Conservation (phyloP, 441 rosid genomes). For the Populus trichocarpa region DNA sequence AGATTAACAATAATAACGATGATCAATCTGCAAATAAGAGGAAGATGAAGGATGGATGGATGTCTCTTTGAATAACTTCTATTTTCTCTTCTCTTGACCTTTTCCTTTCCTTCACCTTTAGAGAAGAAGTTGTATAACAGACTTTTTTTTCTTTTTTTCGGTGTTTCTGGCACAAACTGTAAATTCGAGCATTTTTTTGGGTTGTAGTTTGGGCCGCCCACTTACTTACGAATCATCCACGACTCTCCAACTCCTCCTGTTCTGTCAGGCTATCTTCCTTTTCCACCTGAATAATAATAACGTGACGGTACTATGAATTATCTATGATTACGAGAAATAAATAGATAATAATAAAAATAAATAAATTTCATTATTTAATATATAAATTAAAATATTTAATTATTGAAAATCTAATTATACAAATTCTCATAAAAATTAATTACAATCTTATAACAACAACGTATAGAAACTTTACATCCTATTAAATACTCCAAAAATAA, state of each 20-base stretch:
- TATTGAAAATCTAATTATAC: too few relatives aligned
- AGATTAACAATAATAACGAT: neutral
- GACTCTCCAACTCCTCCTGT: conserved; percentile 6
- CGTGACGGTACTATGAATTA: neutral
- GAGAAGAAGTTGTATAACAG: conserved; percentile 4
- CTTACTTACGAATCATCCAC: conserved; percentile 56
- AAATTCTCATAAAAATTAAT: too few relatives aligned
- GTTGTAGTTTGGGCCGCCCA: conserved; percentile 30
- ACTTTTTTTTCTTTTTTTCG: conserved; percentile 15
- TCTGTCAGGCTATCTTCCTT: neutral
- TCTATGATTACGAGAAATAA: neutral
- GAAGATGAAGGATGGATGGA: neutral
- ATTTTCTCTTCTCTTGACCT: conserved; percentile 5
- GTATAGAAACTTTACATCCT: too few relatives aligned
- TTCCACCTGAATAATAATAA: neutral
- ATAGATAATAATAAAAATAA: neutral
- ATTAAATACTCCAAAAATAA: too few relatives aligned
- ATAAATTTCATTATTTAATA: too few relatives aligned
- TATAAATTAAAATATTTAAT: too few relatives aligned
- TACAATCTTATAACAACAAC: too few relatives aligned
- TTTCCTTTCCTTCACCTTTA: conserved; percentile 18
- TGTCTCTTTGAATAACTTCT: neutral
- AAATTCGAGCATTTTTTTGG: conserved; percentile 28
- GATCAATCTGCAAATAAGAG: neutral
- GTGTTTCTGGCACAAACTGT: conserved; percentile 45